Evolutionary conservation across 306 rosid genomes (phyloP).

Genomic region (Ceratonia siliqua): DNA sequence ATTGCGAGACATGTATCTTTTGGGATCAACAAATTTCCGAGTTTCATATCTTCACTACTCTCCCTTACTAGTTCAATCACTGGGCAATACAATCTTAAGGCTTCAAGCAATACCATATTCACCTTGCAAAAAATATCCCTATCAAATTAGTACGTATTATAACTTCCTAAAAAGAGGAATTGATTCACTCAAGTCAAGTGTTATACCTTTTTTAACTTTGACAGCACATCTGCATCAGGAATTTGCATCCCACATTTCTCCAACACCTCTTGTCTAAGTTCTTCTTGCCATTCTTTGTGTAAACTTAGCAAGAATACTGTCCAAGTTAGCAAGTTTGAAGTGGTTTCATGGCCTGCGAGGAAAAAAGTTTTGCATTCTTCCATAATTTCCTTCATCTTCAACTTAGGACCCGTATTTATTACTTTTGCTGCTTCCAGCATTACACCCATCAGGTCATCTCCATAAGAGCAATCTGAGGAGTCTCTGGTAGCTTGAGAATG

Average conservation of each 20-base stretch:
- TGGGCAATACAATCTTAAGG: background rate
- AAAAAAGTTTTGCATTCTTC: constrained; percentile 21
- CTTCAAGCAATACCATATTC: constrained; percentile 15
- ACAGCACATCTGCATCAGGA: background rate
- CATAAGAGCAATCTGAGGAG: background rate
- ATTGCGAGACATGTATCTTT: background rate
- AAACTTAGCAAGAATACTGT: background rate
- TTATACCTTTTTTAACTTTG: background rate
- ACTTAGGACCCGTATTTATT: background rate
- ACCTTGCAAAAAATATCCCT: background rate
- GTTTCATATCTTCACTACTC: background rate
- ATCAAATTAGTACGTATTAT: no score
- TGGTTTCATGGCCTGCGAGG: constrained; percentile 20
- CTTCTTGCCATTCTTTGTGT: background rate
- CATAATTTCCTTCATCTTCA: background rate
- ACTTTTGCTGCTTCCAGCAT: constrained; percentile 14
- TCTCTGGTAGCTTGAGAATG: background rate
- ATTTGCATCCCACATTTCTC: background rate
- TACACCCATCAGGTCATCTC: constrained; percentile 4
- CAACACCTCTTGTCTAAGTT: background rate
- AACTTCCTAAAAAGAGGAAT: background rate
- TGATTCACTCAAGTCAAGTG: background rate
- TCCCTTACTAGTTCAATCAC: background rate
- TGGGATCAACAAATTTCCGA: constrained; percentile 1
- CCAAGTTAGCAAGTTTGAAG: constrained; percentile 20